phyloP scores from a whole-genome alignment of 208 protist genomes.

The Wallacemonas sp. region DNA sequence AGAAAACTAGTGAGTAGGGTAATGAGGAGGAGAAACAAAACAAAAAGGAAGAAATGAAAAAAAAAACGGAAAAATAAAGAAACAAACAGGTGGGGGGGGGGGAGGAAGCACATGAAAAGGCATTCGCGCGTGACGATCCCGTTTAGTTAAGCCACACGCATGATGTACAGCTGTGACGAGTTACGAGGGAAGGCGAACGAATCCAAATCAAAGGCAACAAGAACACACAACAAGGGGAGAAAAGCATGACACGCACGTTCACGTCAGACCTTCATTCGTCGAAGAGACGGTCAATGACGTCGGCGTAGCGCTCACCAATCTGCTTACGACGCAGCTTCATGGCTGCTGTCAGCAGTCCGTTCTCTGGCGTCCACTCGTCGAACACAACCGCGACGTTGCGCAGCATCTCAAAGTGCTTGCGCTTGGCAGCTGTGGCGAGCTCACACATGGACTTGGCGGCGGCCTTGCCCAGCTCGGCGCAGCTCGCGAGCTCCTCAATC shows the following conservation, averaged over 20 bases:
- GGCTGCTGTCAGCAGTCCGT: constrained; percentile 66
- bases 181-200: constrained; percentile 4
- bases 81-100: constrained; percentile 3
- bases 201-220: too few relatives aligned
- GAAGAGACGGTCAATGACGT: constrained; percentile 56
- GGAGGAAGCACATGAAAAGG: too few relatives aligned
- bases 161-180: constrained; percentile 15
- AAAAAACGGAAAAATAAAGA: constrained; percentile 7
- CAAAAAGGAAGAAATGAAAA: constrained; percentile 11
- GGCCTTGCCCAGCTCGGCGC: constrained; percentile 15
- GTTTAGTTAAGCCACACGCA: background rate
- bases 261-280: constrained; percentile 18
- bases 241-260: background rate
- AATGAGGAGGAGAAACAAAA: constrained; percentile 19
- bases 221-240: background rate
- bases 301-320: constrained; percentile 50
- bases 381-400: constrained; percentile 33
- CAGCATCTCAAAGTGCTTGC: constrained; percentile 53
- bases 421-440: constrained; percentile 12
- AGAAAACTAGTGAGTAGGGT: too few relatives aligned
- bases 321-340: constrained; percentile 73
- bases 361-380: constrained; percentile 84
- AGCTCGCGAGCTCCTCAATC: constrained; percentile 1
- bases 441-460: constrained; percentile 3
- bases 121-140: background rate